Evolutionary conservation across 805 yeast species (phyloP).

Genomic region (Isabelozyma heimii): DNA sequence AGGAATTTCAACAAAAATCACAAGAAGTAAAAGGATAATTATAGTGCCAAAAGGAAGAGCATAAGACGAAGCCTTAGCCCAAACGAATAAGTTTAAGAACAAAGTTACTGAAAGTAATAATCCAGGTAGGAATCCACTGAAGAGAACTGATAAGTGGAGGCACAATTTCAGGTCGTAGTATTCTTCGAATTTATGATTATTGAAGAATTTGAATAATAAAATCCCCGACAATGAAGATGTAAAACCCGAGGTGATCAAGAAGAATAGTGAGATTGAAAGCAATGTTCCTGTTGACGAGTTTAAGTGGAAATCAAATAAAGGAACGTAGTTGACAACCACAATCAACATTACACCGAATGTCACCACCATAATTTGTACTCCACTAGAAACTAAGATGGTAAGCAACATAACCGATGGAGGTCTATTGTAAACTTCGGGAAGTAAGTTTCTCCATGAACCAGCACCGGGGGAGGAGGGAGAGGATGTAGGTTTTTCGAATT

Average conservation of each 20-base stretch:
- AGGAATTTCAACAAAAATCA: slow-evolving; percentile 70
- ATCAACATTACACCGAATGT: slow-evolving; percentile 58
- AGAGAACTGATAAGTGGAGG: slow-evolving; percentile 20
- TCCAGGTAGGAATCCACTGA: slow-evolving; percentile 45
- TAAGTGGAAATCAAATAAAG: no score
- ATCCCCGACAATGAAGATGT: slow-evolving; percentile 74
- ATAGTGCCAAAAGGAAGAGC: slow-evolving; percentile 81
- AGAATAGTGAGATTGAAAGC: slow-evolving; percentile 54
- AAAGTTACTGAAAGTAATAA: slow-evolving; percentile 49
- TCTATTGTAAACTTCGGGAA: slow-evolving; percentile 50
- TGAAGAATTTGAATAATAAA: slow-evolving; percentile 55
- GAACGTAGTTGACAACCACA: slow-evolving; percentile 30
- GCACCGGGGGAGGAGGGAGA: background rate
- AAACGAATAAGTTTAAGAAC: slow-evolving; percentile 63
- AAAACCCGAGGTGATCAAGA: slow-evolving; percentile 68
- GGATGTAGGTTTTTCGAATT: no score
- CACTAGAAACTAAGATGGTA: slow-evolving; percentile 64
- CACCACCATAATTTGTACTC: slow-evolving; percentile 69
- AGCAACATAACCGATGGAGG: slow-evolving; percentile 51
- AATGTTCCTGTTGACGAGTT: slow-evolving; percentile 60
- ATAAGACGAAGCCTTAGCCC: slow-evolving; percentile 72
- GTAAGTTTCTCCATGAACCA: slow-evolving; percentile 52
- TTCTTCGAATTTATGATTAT: slow-evolving; percentile 32
- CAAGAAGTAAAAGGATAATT: slow-evolving; percentile 53
- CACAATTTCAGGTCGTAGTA: slow-evolving; percentile 12